Evolutionary conservation across 129 eudicot species (phyloP), one percentile per base, ranked within the genome.

Genomic region (Helichrysum umbraculigerum): DNA sequence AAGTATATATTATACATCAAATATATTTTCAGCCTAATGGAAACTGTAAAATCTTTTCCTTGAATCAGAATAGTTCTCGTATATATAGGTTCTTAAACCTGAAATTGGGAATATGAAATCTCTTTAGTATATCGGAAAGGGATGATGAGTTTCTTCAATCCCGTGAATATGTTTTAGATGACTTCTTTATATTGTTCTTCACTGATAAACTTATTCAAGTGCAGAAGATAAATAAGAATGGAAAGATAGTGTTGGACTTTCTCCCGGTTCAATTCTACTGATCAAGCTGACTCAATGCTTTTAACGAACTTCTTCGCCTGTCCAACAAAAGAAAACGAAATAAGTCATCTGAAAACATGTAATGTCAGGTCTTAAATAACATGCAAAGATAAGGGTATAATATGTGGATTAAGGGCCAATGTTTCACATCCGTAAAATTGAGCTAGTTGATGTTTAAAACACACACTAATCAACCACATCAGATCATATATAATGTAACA

Each of bases 261-360:
- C 74, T 64, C 20, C 11, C 47, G 6, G 15, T 70, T 70, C 62
- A 19, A 33, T 58, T 35, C 41, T 6, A 35, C 8, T 35, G 41
- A 35, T 86, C 83, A 88, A 66, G 81, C 66, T 6, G 89, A 88
- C 85, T 91, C 91, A 10, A 88, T 76, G 76, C 84, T 84, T 79
- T 76, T 84, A 56, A 88, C 97, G 10, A 91, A 76, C 73, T 91
- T 91, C 78, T 88, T 91, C 15, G 91, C 93, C 97, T 91, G 97
- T 59, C 75, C 82, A 57, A 74, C 29, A 63, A 65, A 83, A 22
- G 42, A 78, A 44, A 74, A 50, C 64, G 69, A 25, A 20, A 79
- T 78, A 34, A 68, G 69, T 59, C 52, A 41, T 68, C 66, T 28
- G 47, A 21, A 69, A 39, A 60, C 64, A 39, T 58, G 28, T 30